Conservation (phyloP, 2,329 filamentous ascomycete genomes). For the Raffaelea ambrosiae region DNA sequence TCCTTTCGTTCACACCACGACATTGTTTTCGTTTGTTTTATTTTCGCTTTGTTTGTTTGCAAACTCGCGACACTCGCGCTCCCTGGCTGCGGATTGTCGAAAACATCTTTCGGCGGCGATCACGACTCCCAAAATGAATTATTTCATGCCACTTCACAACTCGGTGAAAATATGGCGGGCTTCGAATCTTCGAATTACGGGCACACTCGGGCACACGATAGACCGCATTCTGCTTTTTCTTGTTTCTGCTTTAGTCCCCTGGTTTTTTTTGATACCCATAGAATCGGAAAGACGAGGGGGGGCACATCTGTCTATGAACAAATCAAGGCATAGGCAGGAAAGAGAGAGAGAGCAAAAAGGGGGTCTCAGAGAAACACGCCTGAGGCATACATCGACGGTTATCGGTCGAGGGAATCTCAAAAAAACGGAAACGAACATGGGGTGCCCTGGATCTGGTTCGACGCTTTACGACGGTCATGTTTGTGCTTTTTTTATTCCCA, state of each 20-base stretch:
- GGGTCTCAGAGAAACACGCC: slow-evolving; percentile 16
- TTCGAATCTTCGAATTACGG: slow-evolving; percentile 24
- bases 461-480: slow-evolving; percentile 30
- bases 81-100: slow-evolving; percentile 16
- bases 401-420: slow-evolving; percentile 19
- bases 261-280: slow-evolving; percentile 31
- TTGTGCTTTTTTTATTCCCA: slow-evolving; percentile 22
- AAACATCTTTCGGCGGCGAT: slow-evolving; percentile 24
- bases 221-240: slow-evolving; percentile 22
- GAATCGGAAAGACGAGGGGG: slow-evolving; percentile 22
- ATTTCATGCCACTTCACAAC: slow-evolving; percentile 16
- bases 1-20: slow-evolving; percentile 1
- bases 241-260: slow-evolving; percentile 23
- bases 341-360: slow-evolving; percentile 9
- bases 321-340: slow-evolving; percentile 9
- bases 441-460: slow-evolving; percentile 21
- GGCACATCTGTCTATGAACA: slow-evolving; percentile 17
- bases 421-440: slow-evolving; percentile 8
- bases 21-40: slow-evolving; percentile 12
- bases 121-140: slow-evolving; percentile 23
- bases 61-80: slow-evolving; percentile 8
- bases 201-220: slow-evolving; percentile 27
- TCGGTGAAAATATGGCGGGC: slow-evolving; percentile 24
- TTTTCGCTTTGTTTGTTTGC: slow-evolving; percentile 9
- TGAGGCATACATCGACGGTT: slow-evolving; percentile 22